Base-by-base conservation (phyloP, 1,284 basidiomycete genomes). In the Cutaneotrichosporon sp. region DNA sequence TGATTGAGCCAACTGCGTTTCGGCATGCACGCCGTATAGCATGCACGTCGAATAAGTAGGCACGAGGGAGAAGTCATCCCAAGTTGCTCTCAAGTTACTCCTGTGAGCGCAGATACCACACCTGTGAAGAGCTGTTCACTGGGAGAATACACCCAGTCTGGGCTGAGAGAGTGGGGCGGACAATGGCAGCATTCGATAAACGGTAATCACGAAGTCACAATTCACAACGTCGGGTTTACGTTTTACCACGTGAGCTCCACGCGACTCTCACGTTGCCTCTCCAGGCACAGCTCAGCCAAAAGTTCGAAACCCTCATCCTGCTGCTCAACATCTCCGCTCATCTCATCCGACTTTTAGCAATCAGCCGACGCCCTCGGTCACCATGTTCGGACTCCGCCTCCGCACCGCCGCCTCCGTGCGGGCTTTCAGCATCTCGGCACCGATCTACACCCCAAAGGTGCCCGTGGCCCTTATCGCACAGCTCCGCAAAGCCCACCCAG, bases 401-500 rank as follows among this genome's bases (percentile, higher is more conserved):
- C 46, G 38, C 33, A 38, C 38, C n/a, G 37, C 37, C 31, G 19
- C 34, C 37, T 19, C 8, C 46, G 7, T 24, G 11, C 58, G 64
- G 38, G 51, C 49, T 10, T 52, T 66, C 45, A 54, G 48, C 35
- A 48, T 59, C 31, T 50, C 62, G 12, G 42, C 59, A 10, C 54
- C 59, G 31, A 52, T 47, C 20, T 32, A 43, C 39, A 20, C 51
- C 7, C 27, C 49, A 49, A 72, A 74, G 53, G 72, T 74, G 45
- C 74, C 84, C 27, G 78, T 88, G 51, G 84, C 86, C 58, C 84
- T 92, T 59, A 86, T 97, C 57, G 86, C 87, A 3, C 84, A 90
- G 72, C 82, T 97, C 31, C 84, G 93, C 53, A 88, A 87, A 75
- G 79, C 79, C 55, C 82, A 85, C 61, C 79, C 75, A 39, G 89